Percentiles rank a stretch among this genome's conserved stretches.
Conservation (phyloP, 2,329 filamentous ascomycete genomes). For the Aspergillus sp. region DNA sequence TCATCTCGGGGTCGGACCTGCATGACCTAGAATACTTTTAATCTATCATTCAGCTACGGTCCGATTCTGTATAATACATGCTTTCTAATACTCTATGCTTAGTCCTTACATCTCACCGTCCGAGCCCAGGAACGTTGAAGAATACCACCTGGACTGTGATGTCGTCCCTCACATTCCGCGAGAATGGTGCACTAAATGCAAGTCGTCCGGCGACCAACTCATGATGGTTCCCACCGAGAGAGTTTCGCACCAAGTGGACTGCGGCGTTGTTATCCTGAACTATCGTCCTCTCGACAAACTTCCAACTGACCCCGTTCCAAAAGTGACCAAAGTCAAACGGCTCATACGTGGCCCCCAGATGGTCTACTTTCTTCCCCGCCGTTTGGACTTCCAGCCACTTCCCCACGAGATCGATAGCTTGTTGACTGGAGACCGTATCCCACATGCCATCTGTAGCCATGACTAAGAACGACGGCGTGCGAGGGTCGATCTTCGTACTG, state of each 20-base stretch:
- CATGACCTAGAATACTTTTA: no score
- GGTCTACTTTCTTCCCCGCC: conserved; percentile 31
- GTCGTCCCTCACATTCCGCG: conserved; percentile 48
- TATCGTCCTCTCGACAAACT: conserved; percentile 43
- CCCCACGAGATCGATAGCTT: conserved; percentile 58
- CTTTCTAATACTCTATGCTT: no score
- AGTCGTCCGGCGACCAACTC: conserved; percentile 31
- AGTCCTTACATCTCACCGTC: no score
- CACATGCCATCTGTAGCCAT: conserved; percentile 67
- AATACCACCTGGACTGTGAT: conserved; percentile 51
- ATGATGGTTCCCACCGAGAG: conserved; percentile 48
- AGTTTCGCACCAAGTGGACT: conserved; percentile 52
- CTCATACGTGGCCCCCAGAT: conserved; percentile 19
- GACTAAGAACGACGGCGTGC: conserved; percentile 58
- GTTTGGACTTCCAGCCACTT: conserved; percentile 50
- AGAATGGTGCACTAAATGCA: conserved; percentile 23
- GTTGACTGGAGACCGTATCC: conserved; percentile 56
- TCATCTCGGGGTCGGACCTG: no score
- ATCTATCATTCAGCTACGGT: no score
- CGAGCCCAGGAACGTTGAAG: conserved; percentile 14
- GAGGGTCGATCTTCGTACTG: conserved; percentile 50
- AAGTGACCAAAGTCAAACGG: conserved; percentile 23
- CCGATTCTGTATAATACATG: no score
- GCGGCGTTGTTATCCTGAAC: conserved; percentile 54
- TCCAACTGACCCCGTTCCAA: conserved; percentile 21